Evolutionary conservation across 345 rosid genomes (phyloP), one percentile per base, ranked within the genome.

Genomic region (Draba incana): DNA sequence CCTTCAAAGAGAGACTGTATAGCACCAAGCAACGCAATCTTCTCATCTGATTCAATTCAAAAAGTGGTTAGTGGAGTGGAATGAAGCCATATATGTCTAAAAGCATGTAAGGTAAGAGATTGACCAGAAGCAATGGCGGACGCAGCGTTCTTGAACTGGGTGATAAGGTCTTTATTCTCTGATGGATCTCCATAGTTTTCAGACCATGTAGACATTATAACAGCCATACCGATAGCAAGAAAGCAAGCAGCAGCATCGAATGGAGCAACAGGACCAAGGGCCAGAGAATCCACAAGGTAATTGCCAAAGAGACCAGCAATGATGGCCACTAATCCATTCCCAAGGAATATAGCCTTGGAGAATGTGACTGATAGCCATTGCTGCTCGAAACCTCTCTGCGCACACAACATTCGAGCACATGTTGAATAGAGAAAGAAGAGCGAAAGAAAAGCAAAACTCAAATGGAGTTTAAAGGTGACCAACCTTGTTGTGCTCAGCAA

Each of bases 1-100:
- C 98, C 98, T 84, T 92, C 97, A 77, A 92, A 92, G n/a, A 92
- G 85, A 53, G 98, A 92, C 77, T 90, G 96, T 24, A 90, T 92
- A 27, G 93, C 98, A 28, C 98, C 98, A 72, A 90, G 81, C 83
- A 92, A 73, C 3, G 94, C 93, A 53, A 92, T 88, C 75, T 88
- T 92, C 70, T 92, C 98, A 88, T 92, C 98, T 92, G 84, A 57
- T 58, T 60, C 15, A 35, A 57, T 49, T 47, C 45, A 9, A 24
- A 70, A 48, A 5, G 68, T 14, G 51, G 67, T 76, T 53, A 76
- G 57, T 42, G 49, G 42, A 62, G 5, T 28, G 20, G 20, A 28
- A 64, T 14, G n/a, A 50, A 11, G 42, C 31, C 42, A 13, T 54
- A 70, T 54, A 70, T 12, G 54, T 31, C 35, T 3, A 54, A 56